Percentiles rank a stretch among this genome's conserved stretches.
Evolutionary conservation across 1,139 yeast genomes (phyloP).

Genomic region (Insectozyma bohioensis): DNA sequence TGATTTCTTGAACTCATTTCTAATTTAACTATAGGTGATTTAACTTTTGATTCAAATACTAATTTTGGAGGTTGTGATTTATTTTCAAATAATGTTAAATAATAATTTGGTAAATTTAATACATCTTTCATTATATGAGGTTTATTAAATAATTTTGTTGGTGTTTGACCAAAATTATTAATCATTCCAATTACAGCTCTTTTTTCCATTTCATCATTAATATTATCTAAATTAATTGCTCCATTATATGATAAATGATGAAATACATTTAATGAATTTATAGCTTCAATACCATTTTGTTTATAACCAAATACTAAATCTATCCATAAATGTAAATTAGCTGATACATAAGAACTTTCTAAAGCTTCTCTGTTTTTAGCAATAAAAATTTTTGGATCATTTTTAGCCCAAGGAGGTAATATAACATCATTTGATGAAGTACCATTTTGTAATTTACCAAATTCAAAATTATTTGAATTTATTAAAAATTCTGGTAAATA

Average conservation of each 20-base stretch:
- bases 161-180: slow-evolving; percentile 90
- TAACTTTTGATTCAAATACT: slow-evolving; percentile 37
- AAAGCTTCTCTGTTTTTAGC: slow-evolving; percentile 76
- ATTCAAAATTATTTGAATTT: slow-evolving; percentile 63
- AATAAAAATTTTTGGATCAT: slow-evolving; percentile 69
- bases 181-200: slow-evolving; percentile 79
- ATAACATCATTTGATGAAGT: slow-evolving; percentile 56
- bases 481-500: slow-evolving; percentile 73
- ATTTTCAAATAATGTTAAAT: slow-evolving; percentile 25
- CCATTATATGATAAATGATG: slow-evolving; percentile 83
- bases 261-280: slow-evolving; percentile 67
- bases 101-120: slow-evolving; percentile 34
- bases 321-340: slow-evolving; percentile 76
- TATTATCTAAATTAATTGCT: slow-evolving; percentile 70
- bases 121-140: slow-evolving; percentile 60
- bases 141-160: slow-evolving; percentile 61
- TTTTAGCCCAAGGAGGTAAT: slow-evolving; percentile 81
- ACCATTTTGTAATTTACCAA: slow-evolving; percentile 70
- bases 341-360: slow-evolving; percentile 77
- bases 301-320: slow-evolving; percentile 78
- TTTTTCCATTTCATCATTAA: slow-evolving; percentile 69
- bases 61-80: slow-evolving; percentile 24
- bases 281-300: slow-evolving; percentile 71
- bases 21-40: slow-evolving; percentile 37
- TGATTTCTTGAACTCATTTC: slow-evolving; percentile 34